Evolutionary conservation across 306 rosid species (phyloP), one percentile per base, ranked within the genome.

Genomic region (Spatholobus suberectus): DNA sequence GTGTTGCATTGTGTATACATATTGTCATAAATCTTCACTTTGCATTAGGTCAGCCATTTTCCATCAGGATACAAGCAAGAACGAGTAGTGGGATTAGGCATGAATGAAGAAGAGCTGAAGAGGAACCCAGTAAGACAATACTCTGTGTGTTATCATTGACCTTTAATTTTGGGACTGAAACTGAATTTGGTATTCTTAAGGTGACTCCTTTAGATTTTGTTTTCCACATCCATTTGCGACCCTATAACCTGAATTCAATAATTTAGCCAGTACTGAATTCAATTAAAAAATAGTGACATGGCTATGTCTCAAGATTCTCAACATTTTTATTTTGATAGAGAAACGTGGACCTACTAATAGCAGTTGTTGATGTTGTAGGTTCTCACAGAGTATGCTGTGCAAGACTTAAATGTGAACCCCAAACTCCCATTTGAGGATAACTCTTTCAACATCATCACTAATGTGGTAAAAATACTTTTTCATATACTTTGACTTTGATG

Each of bases 51-150:
- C 86, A 93, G 96, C 88, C 97, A 93, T 84, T 93, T 93, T 81
- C 96, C 97, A 32, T 27, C 92, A 1, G 94, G 96, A 73, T 93
- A 89, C 96, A 90, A 89, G 87, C 96, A 93, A 90, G 96, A 89
- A 44, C 82, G 89, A 63, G 75, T 89, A 18, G 93, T 90, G 26
- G 96, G 96, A 80, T 83, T 91, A 87, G 97, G 96, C 61, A 62
- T 93, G 96, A 93, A 93, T 76, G 96, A 90, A 84, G 90, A 89
- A 57, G 97, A 93, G 89, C 85, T 93, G 46, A 93, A 93, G 85
- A 86, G 82, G 26, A 93, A 93, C 69, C 93, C 87, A 27, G 94
- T 93, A 85, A 65, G 83, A 69, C 38, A 20, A 43, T 63, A 41
- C 81, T 41, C 47, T 75, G 77, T 67, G 8, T 73, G 79, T 51